Base-by-base conservation (phyloP, 176 grass and related monocot species). In the Juncus inflexus region DNA sequence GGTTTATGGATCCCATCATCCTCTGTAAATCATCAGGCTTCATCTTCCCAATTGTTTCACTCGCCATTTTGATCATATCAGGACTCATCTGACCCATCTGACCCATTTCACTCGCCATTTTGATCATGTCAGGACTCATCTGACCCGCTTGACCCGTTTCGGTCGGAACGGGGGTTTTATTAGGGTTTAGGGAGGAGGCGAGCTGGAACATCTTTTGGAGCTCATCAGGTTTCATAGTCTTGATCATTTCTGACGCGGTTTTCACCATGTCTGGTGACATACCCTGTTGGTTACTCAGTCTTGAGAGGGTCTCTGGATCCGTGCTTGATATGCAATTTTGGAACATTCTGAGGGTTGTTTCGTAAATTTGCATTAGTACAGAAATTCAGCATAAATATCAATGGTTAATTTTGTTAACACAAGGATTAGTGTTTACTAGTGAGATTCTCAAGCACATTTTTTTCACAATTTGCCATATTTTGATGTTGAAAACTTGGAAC, bases 71-170 rank as follows among this genome's bases (percentile, higher is more conserved):
- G 43, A 90, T 45, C 85, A 92, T 92, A 40, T 90, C 94, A 64
- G 94, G 88, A 64, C 87, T 81, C 82, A 97, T 86, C 81, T 91
- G 87, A 62, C 87, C n/a, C n/a, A n/a, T n/a, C n/a, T n/a, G n/a
- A 28, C 19, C 87, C 73, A 91, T 76, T 75, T 89, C 81, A 56
- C 2, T 77, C 86, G 54, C 79, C 37, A 80, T 81, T 84, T 75
- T 79, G 71, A 86, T 50, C 74, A 81, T 37, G 0, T 86, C 62
- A 13, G 58, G 74, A 42, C 51, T 5, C 37, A 45, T 14, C 3
- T 52, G 54, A 9, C 9, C 14, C 51, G 52, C 28, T 55, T 52
- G 54, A 9, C 9, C 14, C 51, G 52, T 45, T 55, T 71, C 43
- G 9, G 43, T 83, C 64, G 82, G 68, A 79, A 42, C 71, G 77